Evolutionary conservation across 768 basidiomycete genomes (phyloP).

Genomic region (Tylopilus subfusipes): DNA sequence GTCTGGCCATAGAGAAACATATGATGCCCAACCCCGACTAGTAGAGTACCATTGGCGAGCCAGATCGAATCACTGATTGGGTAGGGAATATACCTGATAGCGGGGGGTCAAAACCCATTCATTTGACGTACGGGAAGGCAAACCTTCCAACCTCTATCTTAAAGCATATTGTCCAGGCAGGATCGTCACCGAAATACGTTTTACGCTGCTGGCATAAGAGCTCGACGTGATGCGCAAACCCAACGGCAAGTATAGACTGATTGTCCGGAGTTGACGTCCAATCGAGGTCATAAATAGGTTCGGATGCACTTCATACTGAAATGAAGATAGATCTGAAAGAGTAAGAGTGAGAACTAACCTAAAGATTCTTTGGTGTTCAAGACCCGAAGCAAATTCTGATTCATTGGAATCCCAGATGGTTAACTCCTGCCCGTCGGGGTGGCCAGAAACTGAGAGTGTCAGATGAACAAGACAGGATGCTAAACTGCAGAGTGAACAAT

Average conservation of each 20-base stretch:
- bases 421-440: constrained; percentile 65
- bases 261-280: constrained; percentile 91
- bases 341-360: constrained; percentile 39
- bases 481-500: constrained; percentile 24
- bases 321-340: not conserved
- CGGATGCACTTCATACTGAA: constrained; percentile 30
- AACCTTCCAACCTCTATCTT: constrained; percentile 69
- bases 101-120: not conserved
- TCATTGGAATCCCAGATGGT: constrained; percentile 97
- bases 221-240: constrained; percentile 74
- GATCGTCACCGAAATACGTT: constrained; percentile 83
- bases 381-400: constrained; percentile 87
- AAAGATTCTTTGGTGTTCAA: constrained; percentile 68
- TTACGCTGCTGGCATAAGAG: constrained; percentile 91
- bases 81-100: constrained; percentile 63
- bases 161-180: constrained; percentile 73
- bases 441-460: constrained; percentile 50
- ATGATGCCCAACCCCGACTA: constrained; percentile 80
- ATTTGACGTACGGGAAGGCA: constrained; percentile 21
- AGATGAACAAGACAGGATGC: constrained; percentile 2
- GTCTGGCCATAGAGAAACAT: constrained; percentile 73
- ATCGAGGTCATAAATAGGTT: constrained; percentile 78
- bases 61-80: constrained; percentile 89
- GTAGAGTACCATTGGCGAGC: constrained; percentile 77
- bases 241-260: constrained; percentile 89